Base-by-base conservation (phyloP, 805 yeast species). In the Zygoascus bituminiphila region DNA sequence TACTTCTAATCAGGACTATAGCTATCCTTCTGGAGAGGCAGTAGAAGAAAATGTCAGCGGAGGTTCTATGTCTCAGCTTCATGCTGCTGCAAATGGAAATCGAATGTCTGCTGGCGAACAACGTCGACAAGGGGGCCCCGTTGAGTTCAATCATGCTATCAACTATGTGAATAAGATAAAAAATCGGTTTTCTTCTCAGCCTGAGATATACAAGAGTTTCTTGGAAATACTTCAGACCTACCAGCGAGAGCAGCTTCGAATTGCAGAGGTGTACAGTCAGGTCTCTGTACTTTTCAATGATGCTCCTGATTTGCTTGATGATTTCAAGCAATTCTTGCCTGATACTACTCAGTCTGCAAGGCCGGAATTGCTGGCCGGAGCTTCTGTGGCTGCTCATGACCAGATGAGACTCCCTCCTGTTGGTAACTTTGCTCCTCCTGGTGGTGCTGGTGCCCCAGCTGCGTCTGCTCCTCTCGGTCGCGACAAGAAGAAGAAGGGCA, bases 111-210 rank as follows among this genome's bases (percentile, higher is more conserved):
- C 44, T 26, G 54, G 48, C 20, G 59, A 51, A 47, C 60, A 54
- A 25, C 54, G 57, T 38, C 56, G 62, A 19, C 58, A 58, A 10
- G 68, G 72, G 22, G 79, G 77, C 1, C 96, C 94, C 43, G 91
- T 88, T 15, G 98, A 93, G 68, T 91, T 93, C 72, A 89, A 91
- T 64, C 97, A 93, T 64, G 98, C 98, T 17, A 93, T 93, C 54
- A 84, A 83, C 57, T 93, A 93, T 61, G 99, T 93, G 51, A 93
- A 93, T 71, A 88, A 89, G 68, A 93, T 93, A 62, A 94, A 94
- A 65, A 89, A 88, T 48, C 77, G 98, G 53, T 93, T 88, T 65
- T 84, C 95, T 19, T 78, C 81, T 60, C 95, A 89, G 65, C 98
- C 98, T 0, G 97, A 91, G 60, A 88, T 89, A 50, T 93, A 93